Percentiles rank a stretch among this genome's conserved stretches.
Evolutionary conservation across 2,329 filamentous ascomycete species (phyloP).

Genomic region (Phoma sp.): DNA sequence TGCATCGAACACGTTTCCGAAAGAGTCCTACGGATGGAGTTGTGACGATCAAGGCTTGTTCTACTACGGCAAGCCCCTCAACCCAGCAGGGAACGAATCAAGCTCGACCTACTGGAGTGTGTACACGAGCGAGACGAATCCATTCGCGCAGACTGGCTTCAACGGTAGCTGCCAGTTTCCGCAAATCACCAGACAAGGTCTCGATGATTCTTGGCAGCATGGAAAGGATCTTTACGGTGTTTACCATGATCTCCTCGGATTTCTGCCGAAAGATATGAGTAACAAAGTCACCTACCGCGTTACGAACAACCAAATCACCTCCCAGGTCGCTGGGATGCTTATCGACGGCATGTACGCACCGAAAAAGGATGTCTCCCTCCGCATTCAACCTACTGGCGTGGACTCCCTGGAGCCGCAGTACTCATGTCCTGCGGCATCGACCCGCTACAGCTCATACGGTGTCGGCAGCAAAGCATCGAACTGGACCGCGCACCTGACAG

Average conservation of each 20-base stretch:
- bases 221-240: constrained; percentile 78
- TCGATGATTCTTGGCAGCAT: constrained; percentile 77
- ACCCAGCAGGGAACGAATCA: constrained; percentile 53
- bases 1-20: constrained; percentile 75
- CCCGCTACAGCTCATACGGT: constrained; percentile 53
- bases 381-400: constrained; percentile 60
- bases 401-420: constrained; percentile 80
- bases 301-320: constrained; percentile 83
- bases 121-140: constrained; percentile 67
- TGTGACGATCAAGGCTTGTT: constrained; percentile 74
- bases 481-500: constrained; percentile 70
- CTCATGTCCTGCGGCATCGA: constrained; percentile 61
- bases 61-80: constrained; percentile 68
- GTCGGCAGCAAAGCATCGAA: constrained; percentile 50
- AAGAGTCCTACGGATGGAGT: constrained; percentile 74
- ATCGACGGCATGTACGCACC: constrained; percentile 66
- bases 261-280: constrained; percentile 63
- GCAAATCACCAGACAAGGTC: constrained; percentile 74
- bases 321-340: constrained; percentile 78
- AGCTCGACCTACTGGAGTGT: constrained; percentile 70
- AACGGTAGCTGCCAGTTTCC: constrained; percentile 79
- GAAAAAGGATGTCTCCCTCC: constrained; percentile 42
- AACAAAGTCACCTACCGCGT: constrained; percentile 68
- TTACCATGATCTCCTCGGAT: constrained; percentile 71
- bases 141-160: constrained; percentile 70